Conservation (phyloP, 805 yeast species). For the Barnettozyma salicaria region DNA sequence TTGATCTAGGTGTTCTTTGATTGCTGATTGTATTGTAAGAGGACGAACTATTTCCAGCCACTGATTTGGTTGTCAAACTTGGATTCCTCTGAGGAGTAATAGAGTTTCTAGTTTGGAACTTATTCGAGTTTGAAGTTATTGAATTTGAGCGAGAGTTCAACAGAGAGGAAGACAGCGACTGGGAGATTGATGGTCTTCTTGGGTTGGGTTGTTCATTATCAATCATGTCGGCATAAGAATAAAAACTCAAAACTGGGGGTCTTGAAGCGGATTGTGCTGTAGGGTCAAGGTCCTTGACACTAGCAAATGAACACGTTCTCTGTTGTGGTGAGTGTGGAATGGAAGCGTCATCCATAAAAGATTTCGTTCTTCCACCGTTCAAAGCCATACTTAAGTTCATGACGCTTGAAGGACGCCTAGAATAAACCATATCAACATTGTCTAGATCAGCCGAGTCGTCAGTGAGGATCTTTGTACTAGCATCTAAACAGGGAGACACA, state of each 20-base stretch:
- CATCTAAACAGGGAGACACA: conserved; percentile 79
- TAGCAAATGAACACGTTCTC: conserved; percentile 23
- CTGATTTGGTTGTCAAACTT: conserved; percentile 7
- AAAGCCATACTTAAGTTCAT: conserved; percentile 30
- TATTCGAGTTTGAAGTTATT: conserved; percentile 11
- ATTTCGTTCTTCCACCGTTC: conserved; percentile 29
- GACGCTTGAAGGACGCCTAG: conserved; percentile 53
- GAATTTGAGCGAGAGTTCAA: conserved; percentile 22
- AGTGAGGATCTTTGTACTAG: conserved; percentile 60
- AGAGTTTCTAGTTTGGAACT: conserved; percentile 15
- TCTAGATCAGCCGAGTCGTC: conserved; percentile 55
- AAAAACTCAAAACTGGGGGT: conserved; percentile 39
- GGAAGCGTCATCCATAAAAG: conserved; percentile 16
- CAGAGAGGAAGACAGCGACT: conserved; percentile 34
- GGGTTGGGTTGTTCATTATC: conserved; percentile 49
- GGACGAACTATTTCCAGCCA: conserved; percentile 28
- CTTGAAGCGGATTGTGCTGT: conserved; percentile 17
- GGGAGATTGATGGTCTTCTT: conserved; percentile 54
- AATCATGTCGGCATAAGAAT: conserved; percentile 76
- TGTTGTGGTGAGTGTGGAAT: conserved; percentile 18
- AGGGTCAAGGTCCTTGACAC: conserved; percentile 19
- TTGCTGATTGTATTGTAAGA: conserved; percentile 26
- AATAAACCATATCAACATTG: conserved; percentile 63
- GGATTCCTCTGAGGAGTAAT: conserved; percentile 23
- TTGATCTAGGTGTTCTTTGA: conserved; percentile 13